phyloP scores from a whole-genome alignment of 2,329 filamentous ascomycete species.

The Arthroderma sp. region DNA sequence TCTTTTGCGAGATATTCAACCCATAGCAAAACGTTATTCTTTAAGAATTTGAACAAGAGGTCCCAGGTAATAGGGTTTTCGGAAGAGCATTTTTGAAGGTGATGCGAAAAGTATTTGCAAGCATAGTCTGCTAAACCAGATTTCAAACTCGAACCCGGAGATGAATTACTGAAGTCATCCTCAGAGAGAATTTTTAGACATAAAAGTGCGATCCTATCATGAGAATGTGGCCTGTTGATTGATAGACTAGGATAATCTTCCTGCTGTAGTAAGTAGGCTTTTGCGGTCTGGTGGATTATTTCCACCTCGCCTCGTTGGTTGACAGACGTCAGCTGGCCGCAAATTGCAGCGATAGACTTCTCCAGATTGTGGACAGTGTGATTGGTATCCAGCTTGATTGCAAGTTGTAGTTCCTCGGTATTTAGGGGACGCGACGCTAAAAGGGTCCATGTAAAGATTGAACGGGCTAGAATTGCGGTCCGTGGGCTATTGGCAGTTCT shows the following conservation, averaged over 20 bases:
- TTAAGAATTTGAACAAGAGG: slow-evolving; percentile 19
- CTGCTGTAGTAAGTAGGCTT: slow-evolving; percentile 17
- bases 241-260: slow-evolving; percentile 16
- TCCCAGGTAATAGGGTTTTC: slow-evolving; percentile 12
- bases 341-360: slow-evolving; percentile 18
- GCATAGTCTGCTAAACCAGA: slow-evolving; percentile 16
- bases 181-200: slow-evolving; percentile 18
- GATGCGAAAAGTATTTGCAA: slow-evolving; percentile 21
- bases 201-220: slow-evolving; percentile 21
- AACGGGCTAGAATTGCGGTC: slow-evolving; percentile 20
- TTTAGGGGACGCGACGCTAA: slow-evolving; percentile 23
- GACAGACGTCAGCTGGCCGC: slow-evolving; percentile 20
- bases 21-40: slow-evolving; percentile 25
- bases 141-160: slow-evolving; percentile 7
- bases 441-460: slow-evolving; percentile 26
- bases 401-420: slow-evolving; percentile 21
- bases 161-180: slow-evolving; percentile 7
- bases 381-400: slow-evolving; percentile 19
- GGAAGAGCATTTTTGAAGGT: slow-evolving; percentile 19
- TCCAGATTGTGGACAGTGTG: slow-evolving; percentile 13
- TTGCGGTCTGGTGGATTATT: slow-evolving; percentile 21
- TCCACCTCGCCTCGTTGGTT: slow-evolving; percentile 17
- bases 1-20: slow-evolving; percentile 21
- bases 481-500: slow-evolving; percentile 17
- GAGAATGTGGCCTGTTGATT: slow-evolving; percentile 16